Conservation (phyloP, 176 grass and related monocot species). For the Zoysia pacifica region DNA sequence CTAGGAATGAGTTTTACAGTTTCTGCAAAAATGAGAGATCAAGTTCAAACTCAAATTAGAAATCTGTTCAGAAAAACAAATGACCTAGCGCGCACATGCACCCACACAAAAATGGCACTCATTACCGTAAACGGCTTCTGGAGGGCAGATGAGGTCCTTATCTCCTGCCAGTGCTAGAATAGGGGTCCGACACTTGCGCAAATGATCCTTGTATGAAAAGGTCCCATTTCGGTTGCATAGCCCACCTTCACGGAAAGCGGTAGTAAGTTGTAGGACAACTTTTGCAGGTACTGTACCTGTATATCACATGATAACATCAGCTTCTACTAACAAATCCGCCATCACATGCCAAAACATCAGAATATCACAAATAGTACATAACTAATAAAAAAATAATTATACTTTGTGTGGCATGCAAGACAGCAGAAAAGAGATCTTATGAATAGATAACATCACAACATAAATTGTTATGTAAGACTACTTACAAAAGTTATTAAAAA, state of each 20-base stretch:
- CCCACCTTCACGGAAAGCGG: constrained; percentile 70
- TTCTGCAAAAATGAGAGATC: constrained; percentile 49
- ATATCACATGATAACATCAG: constrained; percentile 22
- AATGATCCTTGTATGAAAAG: constrained; percentile 75
- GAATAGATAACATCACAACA: background rate
- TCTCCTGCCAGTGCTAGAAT: constrained; percentile 74
- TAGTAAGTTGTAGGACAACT: constrained; percentile 82
- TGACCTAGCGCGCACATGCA: background rate
- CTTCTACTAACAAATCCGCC: background rate
- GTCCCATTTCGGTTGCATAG: constrained; percentile 63
- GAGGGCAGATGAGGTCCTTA: constrained; percentile 75
- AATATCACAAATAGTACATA: background rate
- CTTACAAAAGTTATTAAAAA: constrained; percentile 87
- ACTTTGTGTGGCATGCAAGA: background rate
- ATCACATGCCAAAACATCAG: background rate
- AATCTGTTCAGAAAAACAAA: constrained; percentile 10
- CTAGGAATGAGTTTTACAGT: constrained; percentile 73
- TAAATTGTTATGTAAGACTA: background rate
- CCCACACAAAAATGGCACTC: background rate
- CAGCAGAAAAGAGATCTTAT: background rate
- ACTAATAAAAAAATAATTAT: background rate
- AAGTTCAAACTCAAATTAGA: constrained; percentile 17
- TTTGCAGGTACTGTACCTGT: constrained; percentile 81
- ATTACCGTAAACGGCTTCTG: constrained; percentile 72
- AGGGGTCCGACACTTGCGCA: constrained; percentile 54